Evolutionary conservation across 1,284 basidiomycete genomes (phyloP).

Genomic region (Ganoderma lucidum): DNA sequence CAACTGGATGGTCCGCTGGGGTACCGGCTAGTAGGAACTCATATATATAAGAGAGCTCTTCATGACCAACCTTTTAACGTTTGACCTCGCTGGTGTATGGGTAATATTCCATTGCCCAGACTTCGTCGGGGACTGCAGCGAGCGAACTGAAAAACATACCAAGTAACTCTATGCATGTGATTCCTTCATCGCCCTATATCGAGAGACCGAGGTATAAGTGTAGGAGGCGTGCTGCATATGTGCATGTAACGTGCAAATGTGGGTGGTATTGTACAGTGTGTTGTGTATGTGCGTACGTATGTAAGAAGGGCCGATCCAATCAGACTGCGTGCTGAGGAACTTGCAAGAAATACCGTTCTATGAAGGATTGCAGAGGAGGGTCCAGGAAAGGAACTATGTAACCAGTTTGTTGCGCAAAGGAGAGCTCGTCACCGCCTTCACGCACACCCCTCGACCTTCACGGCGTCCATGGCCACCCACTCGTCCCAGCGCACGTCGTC

Average conservation of each 20-base stretch:
- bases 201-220: conserved; percentile 8
- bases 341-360: background rate
- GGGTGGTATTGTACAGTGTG: conserved; percentile 33
- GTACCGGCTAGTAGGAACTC: too few relatives aligned
- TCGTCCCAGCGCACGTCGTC: conserved; percentile 42
- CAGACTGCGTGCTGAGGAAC: conserved; percentile 1
- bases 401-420: conserved; percentile 10
- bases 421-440: conserved; percentile 3
- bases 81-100: too few relatives aligned
- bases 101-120: too few relatives aligned
- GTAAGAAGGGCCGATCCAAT: conserved; percentile 22
- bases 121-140: too few relatives aligned
- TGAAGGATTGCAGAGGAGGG: background rate
- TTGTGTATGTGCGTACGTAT: conserved; percentile 14
- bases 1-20: too few relatives aligned
- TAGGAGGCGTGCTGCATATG: background rate
- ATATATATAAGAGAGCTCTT: too few relatives aligned
- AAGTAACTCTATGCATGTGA: conserved; percentile 1
- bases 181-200: conserved; percentile 7
- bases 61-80: too few relatives aligned
- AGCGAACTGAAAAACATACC: background rate
- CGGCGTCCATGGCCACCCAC: conserved; percentile 37
- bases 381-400: conserved; percentile 5
- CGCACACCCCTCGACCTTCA: conserved; percentile 20
- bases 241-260: conserved; percentile 4